Base-by-base conservation (phyloP, 768 basidiomycete species). In the Lactifluus piperatus region DNA sequence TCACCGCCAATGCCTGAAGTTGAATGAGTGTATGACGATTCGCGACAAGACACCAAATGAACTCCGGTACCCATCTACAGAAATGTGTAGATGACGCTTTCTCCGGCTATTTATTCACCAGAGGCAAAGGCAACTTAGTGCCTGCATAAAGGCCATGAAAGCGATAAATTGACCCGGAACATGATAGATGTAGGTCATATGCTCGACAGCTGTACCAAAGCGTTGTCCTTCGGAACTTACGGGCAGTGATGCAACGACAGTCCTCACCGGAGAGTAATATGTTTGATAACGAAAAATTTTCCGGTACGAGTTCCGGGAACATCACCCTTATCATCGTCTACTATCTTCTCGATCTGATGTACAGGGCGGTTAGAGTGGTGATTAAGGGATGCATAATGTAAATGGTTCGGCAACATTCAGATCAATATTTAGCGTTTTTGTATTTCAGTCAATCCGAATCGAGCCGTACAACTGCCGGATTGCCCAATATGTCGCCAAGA, bases 401-500 rank as follows among this genome's bases (percentile, higher is more conserved):
- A 51, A 51, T 47, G 10, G 30, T 34, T 34, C 34, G 37, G 37
- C 14, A 36, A 36, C 13, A 13, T 51, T n/a, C n/a, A 51, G 39
- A 32, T 22, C 10, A 27, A 41, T 14, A 14, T 37, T 18, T 51
- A 56, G 34, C 14, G 29, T 26, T 36, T 16, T 5, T 36, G 18
- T 50, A n/a, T 51, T 37, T 62, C 24, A 82, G 65, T 93, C 90
- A 51, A 91, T 81, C 39, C 91, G 84, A 62, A 92, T 89, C 30
- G 88, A 82, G 57, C 79, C 79, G 70, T 97, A 97, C 57, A 97
- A 72, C 71, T 76, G 81, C 60, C 88, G 79, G 43, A 97, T 81
- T n/a, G 90, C 91, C 85, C 90, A 94, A 65, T 93, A 94, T 5
- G 87, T 83, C 22, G 92, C 88, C 41, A 94, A 76, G 77, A 94